Percentiles rank a stretch among this genome's conserved stretches.
These are phyloP conservation scores for Pseudozyma tsukubaensis DNA, from an alignment of 1,284 basidiomycete genomes.

Conservation along the genomic window DNA sequence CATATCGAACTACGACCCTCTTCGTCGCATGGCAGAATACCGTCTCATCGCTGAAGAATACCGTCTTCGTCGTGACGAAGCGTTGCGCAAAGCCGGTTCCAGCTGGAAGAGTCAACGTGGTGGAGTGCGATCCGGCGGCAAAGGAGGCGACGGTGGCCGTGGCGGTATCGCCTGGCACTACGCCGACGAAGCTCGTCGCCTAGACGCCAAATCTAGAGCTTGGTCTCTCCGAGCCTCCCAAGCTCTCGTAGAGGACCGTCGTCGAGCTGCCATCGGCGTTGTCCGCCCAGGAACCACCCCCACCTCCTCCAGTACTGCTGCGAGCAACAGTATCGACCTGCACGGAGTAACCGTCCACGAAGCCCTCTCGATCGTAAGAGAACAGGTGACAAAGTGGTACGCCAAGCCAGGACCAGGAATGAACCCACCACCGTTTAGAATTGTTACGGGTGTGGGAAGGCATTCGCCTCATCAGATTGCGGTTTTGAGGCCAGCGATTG, in stretches of 20 bases:
- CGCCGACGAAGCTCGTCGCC: slow-evolving; percentile 67
- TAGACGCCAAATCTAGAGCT: slow-evolving; percentile 64
- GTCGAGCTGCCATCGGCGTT: slow-evolving; percentile 39
- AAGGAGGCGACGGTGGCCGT: slow-evolving; percentile 31
- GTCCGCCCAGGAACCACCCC: slow-evolving; percentile 12
- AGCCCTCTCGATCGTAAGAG: slow-evolving; percentile 66
- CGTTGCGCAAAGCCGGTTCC: slow-evolving; percentile 61
- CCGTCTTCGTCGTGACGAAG: slow-evolving; percentile 62
- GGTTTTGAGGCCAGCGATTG: slow-evolving; percentile 67
- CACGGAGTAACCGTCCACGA: slow-evolving; percentile 69
- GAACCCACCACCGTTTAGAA: slow-evolving; percentile 58
- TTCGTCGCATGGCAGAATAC: slow-evolving; percentile 50
- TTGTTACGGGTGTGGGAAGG: slow-evolving; percentile 69
- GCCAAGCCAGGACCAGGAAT: slow-evolving; percentile 26
- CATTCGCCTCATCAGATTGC: slow-evolving; percentile 67
- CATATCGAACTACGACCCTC: slow-evolving; percentile 35
- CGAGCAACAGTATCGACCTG: slow-evolving; percentile 64
- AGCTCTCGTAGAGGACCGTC: slow-evolving; percentile 65
- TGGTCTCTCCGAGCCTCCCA: slow-evolving; percentile 67
- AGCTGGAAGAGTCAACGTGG: slow-evolving; percentile 46
- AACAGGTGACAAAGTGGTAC: slow-evolving; percentile 65
- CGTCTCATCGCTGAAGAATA: slow-evolving; percentile 58
- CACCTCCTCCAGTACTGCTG: slow-evolving; percentile 7
- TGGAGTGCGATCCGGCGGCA: slow-evolving; percentile 35
- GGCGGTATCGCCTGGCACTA: slow-evolving; percentile 60